Base-by-base conservation (phyloP, 2,329 filamentous ascomycete species). In the Fusarium transvaalense region DNA sequence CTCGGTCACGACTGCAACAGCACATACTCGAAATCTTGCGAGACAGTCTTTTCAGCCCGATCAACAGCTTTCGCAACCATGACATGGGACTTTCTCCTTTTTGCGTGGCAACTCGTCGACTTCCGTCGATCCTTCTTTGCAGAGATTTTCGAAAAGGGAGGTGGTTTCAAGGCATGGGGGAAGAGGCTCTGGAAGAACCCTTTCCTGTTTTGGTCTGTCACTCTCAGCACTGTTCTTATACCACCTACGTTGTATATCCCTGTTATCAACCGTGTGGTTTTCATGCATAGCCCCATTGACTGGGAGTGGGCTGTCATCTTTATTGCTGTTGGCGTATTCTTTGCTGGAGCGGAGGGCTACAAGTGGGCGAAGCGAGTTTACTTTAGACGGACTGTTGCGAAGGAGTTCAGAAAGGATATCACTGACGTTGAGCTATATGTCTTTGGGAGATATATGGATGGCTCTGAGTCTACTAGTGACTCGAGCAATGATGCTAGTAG, bases 221-320 rank as follows among this genome's bases (percentile, higher is more conserved):
- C 86, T 35, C 75, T 85, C 10, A 88, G 87, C 10, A 86, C 85
- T 64, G 66, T 89, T 27, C 83, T 84, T 5, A 82, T 88, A 1
- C 87, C 90, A 66, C 87, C 88, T 0, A 84, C 85, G 6, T 78
- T 90, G 1, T 93, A 93, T 71, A 91, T 92, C 53, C 91, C 91
- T 0, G 86, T 86, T 13, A 82, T 92, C 71, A 91, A 91, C 75
- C 82, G 83, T 10, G 79, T 81, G 3, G 89, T 92, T 0, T 92
- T 92, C 77, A 86, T 89, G 74, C 90, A 92, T 68, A 83, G 79
- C 3, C 85, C 85, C 1, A 92, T 92, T 57, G 83, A 79, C 9
- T 90, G 88, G 89, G 90, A 92, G 75, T 92, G 89, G 90, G 88
- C 81, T 0, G 84, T 92, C 43, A 87, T 92, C 2, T 87, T 92